Evolutionary conservation across 495 filamentous ascomycete species (phyloP).

Genomic region (Xylaria curta): DNA sequence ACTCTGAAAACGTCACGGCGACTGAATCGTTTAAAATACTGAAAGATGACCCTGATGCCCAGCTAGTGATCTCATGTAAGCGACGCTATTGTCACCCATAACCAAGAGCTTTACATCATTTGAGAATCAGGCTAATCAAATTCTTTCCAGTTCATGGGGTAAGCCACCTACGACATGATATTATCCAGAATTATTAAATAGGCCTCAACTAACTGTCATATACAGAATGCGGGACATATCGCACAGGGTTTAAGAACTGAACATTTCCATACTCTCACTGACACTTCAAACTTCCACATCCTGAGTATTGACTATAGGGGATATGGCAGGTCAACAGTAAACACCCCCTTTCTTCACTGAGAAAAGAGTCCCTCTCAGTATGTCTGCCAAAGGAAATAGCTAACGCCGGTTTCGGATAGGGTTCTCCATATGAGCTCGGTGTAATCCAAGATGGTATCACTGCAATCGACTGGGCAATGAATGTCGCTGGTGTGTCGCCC

Average conservation of each 20-base stretch:
- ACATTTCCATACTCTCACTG: conserved; percentile 67
- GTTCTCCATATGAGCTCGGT: conserved; percentile 79
- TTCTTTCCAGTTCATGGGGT: conserved; percentile 51
- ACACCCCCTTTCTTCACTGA: neutral
- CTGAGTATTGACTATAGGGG: conserved; percentile 85
- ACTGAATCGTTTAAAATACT: conserved; percentile 66
- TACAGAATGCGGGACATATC: conserved; percentile 66
- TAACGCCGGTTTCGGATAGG: conserved; percentile 38
- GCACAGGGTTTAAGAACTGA: conserved; percentile 66
- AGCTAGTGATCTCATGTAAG: conserved; percentile 64
- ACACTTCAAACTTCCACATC: conserved; percentile 63
- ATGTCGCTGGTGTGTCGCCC: conserved; percentile 67
- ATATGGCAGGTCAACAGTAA: conserved; percentile 73
- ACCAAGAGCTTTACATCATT: neutral
- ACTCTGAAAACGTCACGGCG: conserved; percentile 60
- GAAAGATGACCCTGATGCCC: conserved; percentile 64
- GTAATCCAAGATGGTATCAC: conserved; percentile 80
- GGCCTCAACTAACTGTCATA: neutral
- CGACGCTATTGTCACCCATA: neutral
- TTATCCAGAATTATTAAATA: conserved; percentile 15
- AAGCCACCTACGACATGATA: conserved; percentile 22
- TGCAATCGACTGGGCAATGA: conserved; percentile 72
- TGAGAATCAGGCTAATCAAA: neutral
- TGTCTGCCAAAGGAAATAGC: neutral
- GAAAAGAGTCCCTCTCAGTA: neutral